Percentiles rank a stretch among this genome's conserved stretches.
phyloP scores from a whole-genome alignment of 129 eudicot species.

The Chrysanthemum seticuspe region DNA sequence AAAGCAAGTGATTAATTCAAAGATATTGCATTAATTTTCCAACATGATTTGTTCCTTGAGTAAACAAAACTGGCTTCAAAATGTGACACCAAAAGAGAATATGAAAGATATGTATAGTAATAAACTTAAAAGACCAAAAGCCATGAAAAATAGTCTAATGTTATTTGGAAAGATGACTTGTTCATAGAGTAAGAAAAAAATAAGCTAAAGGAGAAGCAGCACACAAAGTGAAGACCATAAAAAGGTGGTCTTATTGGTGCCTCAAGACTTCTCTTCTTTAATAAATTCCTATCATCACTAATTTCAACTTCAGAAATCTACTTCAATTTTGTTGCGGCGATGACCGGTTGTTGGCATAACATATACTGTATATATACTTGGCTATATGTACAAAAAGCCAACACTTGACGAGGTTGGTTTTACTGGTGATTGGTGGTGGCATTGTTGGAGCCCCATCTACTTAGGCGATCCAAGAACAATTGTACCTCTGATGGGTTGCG shows the following conservation, averaged over 20 bases:
- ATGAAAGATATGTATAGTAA: slow-evolving; percentile 3
- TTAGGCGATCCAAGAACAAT: slow-evolving; percentile 37
- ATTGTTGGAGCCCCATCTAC: slow-evolving; percentile 32
- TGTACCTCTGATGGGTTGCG: slow-evolving; percentile 47
- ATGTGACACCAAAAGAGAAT: slow-evolving; percentile 1
- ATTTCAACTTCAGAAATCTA: slow-evolving; percentile 8
- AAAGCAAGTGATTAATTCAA: too few relatives aligned
- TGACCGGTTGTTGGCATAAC: slow-evolving; percentile 17
- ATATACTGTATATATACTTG: slow-evolving; percentile 1
- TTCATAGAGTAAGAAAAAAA: not conserved
- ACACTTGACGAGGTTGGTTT: not conserved
- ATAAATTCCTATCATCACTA: not conserved
- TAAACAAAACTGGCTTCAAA: not conserved
- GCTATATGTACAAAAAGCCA: slow-evolving; percentile 30
- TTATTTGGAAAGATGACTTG: not conserved
- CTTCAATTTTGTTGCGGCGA: not conserved
- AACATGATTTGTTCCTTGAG: not conserved
- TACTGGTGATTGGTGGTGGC: not conserved
- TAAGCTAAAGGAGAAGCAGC: slow-evolving; percentile 14
- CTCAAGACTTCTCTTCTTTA: slow-evolving; percentile 6
- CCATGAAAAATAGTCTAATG: slow-evolving; percentile 6
- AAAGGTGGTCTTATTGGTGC: slow-evolving; percentile 26
- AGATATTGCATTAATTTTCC: not conserved
- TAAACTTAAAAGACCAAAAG: not conserved
- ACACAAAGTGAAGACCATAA: slow-evolving; percentile 27